These are phyloP conservation scores for Globisporangium abappressorium DNA, from an alignment of 352 stramenopile species.

Conservation along the genomic window DNA sequence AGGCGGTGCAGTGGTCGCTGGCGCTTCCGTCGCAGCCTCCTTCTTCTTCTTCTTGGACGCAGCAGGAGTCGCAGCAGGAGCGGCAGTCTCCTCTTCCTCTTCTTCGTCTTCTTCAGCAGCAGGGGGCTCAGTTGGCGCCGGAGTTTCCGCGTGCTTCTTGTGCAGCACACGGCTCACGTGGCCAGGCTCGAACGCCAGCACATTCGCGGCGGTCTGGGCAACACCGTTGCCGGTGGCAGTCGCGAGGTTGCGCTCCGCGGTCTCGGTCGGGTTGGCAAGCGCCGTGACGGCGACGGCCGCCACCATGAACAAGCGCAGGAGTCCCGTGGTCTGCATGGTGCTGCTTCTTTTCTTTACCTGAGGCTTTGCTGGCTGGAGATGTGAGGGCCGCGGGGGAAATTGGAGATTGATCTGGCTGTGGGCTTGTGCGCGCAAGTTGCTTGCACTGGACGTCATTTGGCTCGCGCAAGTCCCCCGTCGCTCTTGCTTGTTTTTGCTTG, in stretches of 20 bases:
- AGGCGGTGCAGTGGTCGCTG: constrained; percentile 27
- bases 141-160: constrained; percentile 18
- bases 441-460: constrained; percentile 20
- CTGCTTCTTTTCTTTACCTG: constrained; percentile 2
- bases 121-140: constrained; percentile 3
- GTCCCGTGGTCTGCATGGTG: constrained; percentile 55
- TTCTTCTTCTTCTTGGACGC: constrained; percentile 27
- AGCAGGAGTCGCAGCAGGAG: constrained; percentile 4
- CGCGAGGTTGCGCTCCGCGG: constrained; percentile 19
- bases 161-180: constrained; percentile 34
- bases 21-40: constrained; percentile 21
- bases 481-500: not conserved
- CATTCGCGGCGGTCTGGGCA: constrained; percentile 10
- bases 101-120: constrained; percentile 18
- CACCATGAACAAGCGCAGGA: constrained; percentile 51
- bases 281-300: constrained; percentile 45
- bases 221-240: constrained; percentile 13
- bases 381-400: constrained; percentile 30
- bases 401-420: constrained; percentile 39
- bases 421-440: constrained; percentile 1
- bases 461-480: constrained; percentile 4
- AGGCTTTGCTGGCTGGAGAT: constrained; percentile 16
- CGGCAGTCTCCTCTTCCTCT: constrained; percentile 7
- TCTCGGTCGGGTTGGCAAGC: constrained; percentile 24
- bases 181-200: constrained; percentile 22